Evolutionary conservation across 371 early-diverging fungal genomes (phyloP).

Genomic region (Gilbertella persicaria): DNA sequence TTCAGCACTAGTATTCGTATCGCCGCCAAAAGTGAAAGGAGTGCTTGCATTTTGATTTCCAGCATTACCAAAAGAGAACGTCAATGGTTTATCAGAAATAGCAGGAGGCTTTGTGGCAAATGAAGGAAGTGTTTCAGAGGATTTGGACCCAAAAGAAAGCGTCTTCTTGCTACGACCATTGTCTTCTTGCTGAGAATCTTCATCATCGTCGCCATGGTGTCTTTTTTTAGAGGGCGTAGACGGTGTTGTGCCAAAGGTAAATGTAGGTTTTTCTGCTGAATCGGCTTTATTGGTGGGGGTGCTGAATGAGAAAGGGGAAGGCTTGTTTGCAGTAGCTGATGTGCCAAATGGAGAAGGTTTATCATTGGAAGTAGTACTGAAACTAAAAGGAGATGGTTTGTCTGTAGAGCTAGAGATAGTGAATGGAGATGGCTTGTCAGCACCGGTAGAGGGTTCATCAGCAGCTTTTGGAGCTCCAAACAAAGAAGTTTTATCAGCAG

Average conservation of each 20-base stretch:
- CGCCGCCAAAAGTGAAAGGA: conserved; percentile 5
- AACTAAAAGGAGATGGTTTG: background rate
- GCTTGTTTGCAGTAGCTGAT: background rate
- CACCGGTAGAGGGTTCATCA: background rate
- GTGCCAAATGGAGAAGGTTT: background rate
- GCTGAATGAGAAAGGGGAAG: no score
- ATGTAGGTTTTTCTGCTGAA: background rate
- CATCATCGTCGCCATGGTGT: no score
- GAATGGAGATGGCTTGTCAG: background rate
- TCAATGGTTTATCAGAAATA: no score
- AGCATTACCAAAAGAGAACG: no score
- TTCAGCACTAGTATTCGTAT: no score
- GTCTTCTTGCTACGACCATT: no score
- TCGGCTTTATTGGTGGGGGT: background rate
- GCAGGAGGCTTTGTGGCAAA: no score
- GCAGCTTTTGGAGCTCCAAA: background rate
- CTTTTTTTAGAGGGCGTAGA: background rate
- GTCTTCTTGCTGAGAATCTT: no score
- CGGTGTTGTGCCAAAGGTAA: background rate
- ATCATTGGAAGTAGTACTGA: background rate
- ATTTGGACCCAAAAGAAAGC: no score
- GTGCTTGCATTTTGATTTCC: no score
- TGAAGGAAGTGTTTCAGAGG: no score
- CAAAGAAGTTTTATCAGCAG: background rate
- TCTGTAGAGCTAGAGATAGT: background rate